Conservation (phyloP, 306 rosid species). For the Leucaena leucocephala region DNA sequence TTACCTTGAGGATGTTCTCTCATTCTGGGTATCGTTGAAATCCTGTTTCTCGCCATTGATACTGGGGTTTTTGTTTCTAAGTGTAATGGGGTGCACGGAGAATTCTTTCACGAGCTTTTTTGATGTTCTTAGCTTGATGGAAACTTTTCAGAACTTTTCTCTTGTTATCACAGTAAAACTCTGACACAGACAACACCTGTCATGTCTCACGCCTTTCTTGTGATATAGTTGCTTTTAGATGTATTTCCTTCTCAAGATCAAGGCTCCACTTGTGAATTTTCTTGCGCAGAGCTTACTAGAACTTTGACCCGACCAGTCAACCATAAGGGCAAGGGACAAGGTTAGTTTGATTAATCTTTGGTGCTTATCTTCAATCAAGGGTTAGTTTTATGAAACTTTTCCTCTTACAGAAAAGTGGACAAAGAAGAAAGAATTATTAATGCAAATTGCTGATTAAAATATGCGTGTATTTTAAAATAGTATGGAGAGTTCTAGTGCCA, state of each 20-base stretch:
- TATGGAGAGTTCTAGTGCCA: conserved; percentile 53
- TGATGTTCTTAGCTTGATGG: conserved; percentile 38
- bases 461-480: conserved; percentile 32
- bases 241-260: conserved; percentile 42
- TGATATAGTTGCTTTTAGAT: conserved; percentile 54
- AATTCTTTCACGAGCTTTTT: conserved; percentile 28
- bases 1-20: conserved; percentile 30
- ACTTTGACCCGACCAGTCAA: conserved; percentile 50
- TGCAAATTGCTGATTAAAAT: conserved; percentile 26
- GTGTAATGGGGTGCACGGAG: conserved; percentile 44
- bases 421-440: conserved; percentile 32
- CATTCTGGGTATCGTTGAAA: conserved; percentile 32
- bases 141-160: conserved; percentile 41
- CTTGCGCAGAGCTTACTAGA: conserved; percentile 57
- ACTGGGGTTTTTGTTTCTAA: conserved; percentile 23
- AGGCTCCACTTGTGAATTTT: conserved; percentile 41
- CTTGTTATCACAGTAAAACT: conserved; percentile 40
- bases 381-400: conserved; percentile 26
- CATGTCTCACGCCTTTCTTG: conserved; percentile 72
- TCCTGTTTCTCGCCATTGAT: conserved; percentile 36
- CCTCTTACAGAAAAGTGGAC: conserved; percentile 36
- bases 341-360: conserved; percentile 47
- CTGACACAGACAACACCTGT: conserved; percentile 53
- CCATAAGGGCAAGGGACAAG: conserved; percentile 50
- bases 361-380: conserved; percentile 34